Evolutionary conservation across 129 eudicot species (phyloP), one percentile per base, ranked within the genome.

Genomic region (Silybum marianum): DNA sequence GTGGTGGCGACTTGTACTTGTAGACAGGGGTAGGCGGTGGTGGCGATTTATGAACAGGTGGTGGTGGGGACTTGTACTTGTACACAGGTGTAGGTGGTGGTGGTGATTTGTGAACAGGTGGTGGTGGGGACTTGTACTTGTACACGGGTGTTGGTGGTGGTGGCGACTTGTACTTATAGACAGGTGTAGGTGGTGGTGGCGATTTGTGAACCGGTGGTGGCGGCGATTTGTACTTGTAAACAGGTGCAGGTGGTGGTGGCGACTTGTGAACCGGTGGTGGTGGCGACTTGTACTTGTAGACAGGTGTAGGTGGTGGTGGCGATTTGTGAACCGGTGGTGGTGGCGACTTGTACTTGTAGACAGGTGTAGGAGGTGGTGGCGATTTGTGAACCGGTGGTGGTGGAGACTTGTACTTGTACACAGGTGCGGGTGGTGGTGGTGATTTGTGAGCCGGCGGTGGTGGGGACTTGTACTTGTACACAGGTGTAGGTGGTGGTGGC

Each of bases 31-130:
- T 66, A 0, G 81, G 81, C 0, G 58, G 54, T 7, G 68, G 84
- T 24, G 84, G 78, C 8, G 40, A 69, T 32, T 69, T 69, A 13
- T 69, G 48, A 8, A 26, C 60, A 0, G 75, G 74, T 34, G 85
- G 85, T 3, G 88, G 83, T 25, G 84, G 87, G 0, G 88, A 85
- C 12, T 85, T 84, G 69, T 79, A 63, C 36, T 34, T 23, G 24
- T 72, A 58, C 12, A 25, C n/a, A 28, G 21, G 28, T 18, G 24
- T 5, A 5, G 75, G 78, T 1, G 30, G 30, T 28, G 30, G 30
- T 28, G 30, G 1, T 28, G 30, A 28, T 28, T 28, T 28, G 30
- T 28, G 30, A 28, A 28, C 30, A 0, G 30, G 30, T 34, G 74
- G 79, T 19, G 86, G 83, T 44, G 83, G 70, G 2, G 76, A 79